Base-by-base conservation (phyloP, 805 yeast species). In the Lipomyces sp. region DNA sequence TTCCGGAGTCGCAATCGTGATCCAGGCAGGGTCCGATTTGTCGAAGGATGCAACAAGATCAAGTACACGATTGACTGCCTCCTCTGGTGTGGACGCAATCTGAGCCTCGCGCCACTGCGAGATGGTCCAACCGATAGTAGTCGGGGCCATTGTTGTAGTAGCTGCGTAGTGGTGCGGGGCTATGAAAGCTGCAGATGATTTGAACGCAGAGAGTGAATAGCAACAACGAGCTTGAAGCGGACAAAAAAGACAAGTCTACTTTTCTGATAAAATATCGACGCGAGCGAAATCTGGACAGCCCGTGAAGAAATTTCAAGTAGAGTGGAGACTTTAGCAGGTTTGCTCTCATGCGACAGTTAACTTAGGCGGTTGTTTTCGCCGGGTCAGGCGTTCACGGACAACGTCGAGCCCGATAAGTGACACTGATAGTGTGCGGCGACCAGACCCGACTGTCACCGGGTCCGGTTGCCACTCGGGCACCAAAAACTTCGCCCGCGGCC, bases 11-110 rank as follows among this genome's bases (percentile, higher is more conserved):
- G 90, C 89, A 30, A 92, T 76, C 3, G 96, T 86, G 74, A 94
- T 93, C 98, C 98, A 95, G 2, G 97, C 98, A 10, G 96, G 91
- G 73, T 92, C 96, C 11, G 64, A 48, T 45, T 62, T 58, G 51
- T 78, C 78, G 57, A 77, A 75, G n/a, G 77, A 54, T 15, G 70
- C 59, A n/a, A 76, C 79, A 24, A 60, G 84, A 10, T 77, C 69
- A 15, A 75, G 69, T 54, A 92, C 80, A 30, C 82, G 74, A 10
- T 80, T 78, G 58, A 83, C 83, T 11, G 96, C 90, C 59, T 83
- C 84, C 15, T 82, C 83, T 11, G 90, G 87, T 2, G 90, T 82
- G 24, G 88, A 78, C 53, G 82, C 82, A 73, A 77, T 79, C 76
- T 92, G 96, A 82, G 85, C 90, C 32, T 83, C 77, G 50, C 82